These are phyloP conservation scores for Bretschneidera sinensis DNA, from an alignment of 345 rosid species.

Conservation along the genomic window DNA sequence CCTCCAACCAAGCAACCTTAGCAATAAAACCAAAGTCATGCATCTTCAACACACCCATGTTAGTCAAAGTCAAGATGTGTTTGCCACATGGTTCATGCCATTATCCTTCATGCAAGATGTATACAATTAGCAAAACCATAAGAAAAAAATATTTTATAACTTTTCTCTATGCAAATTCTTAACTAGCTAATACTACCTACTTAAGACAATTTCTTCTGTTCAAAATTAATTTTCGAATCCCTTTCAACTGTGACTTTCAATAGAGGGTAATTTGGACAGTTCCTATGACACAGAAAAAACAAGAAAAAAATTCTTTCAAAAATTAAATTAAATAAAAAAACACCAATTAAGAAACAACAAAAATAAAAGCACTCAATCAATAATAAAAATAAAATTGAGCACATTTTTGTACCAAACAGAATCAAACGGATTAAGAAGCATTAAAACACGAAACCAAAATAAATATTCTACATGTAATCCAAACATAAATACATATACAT, in stretches of 20 bases:
- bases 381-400: too few species aligned
- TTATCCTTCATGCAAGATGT: neutral
- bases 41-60: too few species aligned
- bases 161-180: neutral
- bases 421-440: neutral
- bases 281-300: neutral
- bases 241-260: neutral
- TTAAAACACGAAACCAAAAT: neutral
- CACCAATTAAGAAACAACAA: too few species aligned
- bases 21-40: too few species aligned
- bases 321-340: too few species aligned
- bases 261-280: neutral
- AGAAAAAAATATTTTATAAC: too few species aligned
- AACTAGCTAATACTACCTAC: neutral
- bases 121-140: too few species aligned
- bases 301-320: neutral
- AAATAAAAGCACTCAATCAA: too few species aligned
- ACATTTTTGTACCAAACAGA: too few species aligned
- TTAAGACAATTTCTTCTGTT: neutral
- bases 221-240: neutral
- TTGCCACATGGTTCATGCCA: conserved; percentile 18
- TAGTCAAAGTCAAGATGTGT: too few species aligned
- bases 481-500: too few species aligned
- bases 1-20: too few species aligned
- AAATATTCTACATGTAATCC: neutral